Conservation (phyloP, 2,329 filamentous ascomycete genomes). For the Pezicula neosporulosa region DNA sequence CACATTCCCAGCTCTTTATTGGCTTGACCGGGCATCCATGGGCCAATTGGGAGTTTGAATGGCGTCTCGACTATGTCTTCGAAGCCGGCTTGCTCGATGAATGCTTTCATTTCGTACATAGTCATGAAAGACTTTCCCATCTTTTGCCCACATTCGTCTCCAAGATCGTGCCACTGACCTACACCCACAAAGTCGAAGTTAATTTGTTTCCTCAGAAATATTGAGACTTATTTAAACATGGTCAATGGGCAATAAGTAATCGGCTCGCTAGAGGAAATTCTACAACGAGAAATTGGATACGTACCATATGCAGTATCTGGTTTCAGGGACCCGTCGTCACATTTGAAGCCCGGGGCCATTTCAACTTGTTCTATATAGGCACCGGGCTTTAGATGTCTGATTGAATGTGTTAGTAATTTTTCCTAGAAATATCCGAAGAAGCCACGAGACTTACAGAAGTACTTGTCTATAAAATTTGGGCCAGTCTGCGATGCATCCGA, state of each 20-base stretch:
- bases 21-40: background rate
- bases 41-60: background rate
- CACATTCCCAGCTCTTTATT: background rate
- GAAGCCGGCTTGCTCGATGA: slow-evolving; percentile 3
- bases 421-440: background rate
- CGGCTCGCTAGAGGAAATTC: no score
- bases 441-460: background rate
- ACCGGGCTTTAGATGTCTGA: slow-evolving; percentile 8
- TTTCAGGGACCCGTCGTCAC: slow-evolving; percentile 3
- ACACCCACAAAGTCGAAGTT: no score
- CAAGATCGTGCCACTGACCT: background rate
- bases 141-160: background rate
- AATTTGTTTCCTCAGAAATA: no score
- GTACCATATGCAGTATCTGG: background rate
- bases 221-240: no score
- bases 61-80: background rate
- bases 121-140: background rate
- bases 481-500: slow-evolving; percentile 28
- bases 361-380: slow-evolving; percentile 5
- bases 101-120: background rate
- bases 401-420: background rate
- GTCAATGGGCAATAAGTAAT: no score
- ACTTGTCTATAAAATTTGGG: background rate
- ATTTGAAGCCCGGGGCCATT: background rate
- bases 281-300: no score